These are phyloP conservation scores for Cavenderia fasciculata DNA, from an alignment of 78 protist genomes.

Conservation along the genomic window DNA sequence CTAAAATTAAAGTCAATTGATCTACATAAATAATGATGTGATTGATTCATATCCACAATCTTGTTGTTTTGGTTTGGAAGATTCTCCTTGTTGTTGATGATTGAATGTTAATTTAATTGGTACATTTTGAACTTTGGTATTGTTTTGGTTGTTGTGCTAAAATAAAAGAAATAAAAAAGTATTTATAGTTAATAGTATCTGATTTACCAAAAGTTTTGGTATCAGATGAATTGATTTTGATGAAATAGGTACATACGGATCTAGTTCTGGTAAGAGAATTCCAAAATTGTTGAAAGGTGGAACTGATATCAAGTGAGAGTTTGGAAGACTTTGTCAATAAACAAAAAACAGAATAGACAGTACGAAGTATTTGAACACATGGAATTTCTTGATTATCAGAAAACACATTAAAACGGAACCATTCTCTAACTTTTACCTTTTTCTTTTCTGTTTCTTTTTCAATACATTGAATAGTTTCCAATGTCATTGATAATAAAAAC, in stretches of 20 bases:
- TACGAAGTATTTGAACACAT: not conserved
- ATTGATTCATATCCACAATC: too few relatives aligned
- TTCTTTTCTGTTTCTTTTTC: not conserved
- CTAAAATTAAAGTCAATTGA: too few relatives aligned
- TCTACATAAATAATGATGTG: too few relatives aligned
- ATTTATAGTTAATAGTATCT: too few relatives aligned
- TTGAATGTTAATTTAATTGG: too few relatives aligned
- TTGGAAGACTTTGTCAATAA: not conserved
- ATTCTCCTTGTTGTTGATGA: too few relatives aligned
- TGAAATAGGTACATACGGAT: not conserved
- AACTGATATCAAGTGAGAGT: not conserved
- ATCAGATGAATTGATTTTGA: too few relatives aligned
- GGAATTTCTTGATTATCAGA: not conserved
- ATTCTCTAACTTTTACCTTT: slow-evolving; percentile 13
- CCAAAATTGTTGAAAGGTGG: slow-evolving; percentile 29
- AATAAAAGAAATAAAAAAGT: too few relatives aligned
- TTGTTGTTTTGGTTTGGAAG: too few relatives aligned
- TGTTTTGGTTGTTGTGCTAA: too few relatives aligned
- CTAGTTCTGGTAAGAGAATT: slow-evolving; percentile 1
- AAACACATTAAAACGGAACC: slow-evolving; percentile 44
- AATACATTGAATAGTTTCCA: not conserved
- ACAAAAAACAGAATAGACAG: slow-evolving; percentile 43
- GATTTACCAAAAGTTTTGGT: too few relatives aligned
- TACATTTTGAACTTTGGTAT: too few relatives aligned
- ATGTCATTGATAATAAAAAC: not conserved